Evolutionary conservation across 768 basidiomycete genomes (phyloP).

Genomic region (Tricholoma terreum): DNA sequence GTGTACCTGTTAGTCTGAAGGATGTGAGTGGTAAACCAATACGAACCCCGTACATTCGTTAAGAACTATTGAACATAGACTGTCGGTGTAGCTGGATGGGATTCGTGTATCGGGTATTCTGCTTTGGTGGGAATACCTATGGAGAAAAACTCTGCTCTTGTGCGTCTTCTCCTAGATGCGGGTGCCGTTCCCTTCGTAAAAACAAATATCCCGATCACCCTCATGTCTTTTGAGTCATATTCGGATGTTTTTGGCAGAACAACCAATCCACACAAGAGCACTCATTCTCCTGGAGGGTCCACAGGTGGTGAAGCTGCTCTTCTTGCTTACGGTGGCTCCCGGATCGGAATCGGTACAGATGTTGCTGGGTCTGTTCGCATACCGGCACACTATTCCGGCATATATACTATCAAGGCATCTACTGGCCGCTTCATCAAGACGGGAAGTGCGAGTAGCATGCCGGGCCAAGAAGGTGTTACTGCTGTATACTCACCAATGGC

Average conservation of each 20-base stretch:
- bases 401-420: conserved; percentile 56
- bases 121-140: conserved; percentile 43
- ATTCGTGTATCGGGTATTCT: conserved; percentile 59
- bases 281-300: conserved; percentile 61
- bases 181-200: conserved; percentile 68
- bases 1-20: conserved; percentile 54
- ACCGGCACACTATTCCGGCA: conserved; percentile 63
- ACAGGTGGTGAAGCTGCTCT: conserved; percentile 67
- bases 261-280: conserved; percentile 56
- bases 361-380: conserved; percentile 67
- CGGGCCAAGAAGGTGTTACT: conserved; percentile 59
- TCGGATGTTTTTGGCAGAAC: conserved; percentile 60
- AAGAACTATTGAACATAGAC: conserved; percentile 29
- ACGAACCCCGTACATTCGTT: conserved; percentile 7
- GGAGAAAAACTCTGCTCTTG: conserved; percentile 45
- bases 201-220: conserved; percentile 60
- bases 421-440: conserved; percentile 45
- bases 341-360: conserved; percentile 66
- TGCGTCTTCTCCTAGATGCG: conserved; percentile 52
- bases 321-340: conserved; percentile 56
- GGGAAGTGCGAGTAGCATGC: conserved; percentile 43
- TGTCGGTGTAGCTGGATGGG: conserved; percentile 52
- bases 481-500: conserved; percentile 60
- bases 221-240: conserved; percentile 54
- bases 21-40: conserved; percentile 27